Conservation (phyloP, 108 stramenopile genomes). For the Pelagomonas calceolata region DNA sequence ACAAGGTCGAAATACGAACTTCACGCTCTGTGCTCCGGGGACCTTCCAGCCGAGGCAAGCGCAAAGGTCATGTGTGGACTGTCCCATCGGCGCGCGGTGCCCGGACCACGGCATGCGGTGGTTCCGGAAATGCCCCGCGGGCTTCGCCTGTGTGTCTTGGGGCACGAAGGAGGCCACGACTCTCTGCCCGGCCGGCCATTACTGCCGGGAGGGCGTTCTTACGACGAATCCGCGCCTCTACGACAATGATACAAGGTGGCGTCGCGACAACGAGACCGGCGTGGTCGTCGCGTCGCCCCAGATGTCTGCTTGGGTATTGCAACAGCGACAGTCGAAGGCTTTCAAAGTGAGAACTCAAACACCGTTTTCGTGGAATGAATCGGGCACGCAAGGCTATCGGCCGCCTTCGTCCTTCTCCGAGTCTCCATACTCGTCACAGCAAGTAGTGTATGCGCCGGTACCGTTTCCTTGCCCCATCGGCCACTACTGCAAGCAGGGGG, state of each 20-base stretch:
- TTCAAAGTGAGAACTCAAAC: too few species aligned
- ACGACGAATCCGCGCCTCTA: constrained; percentile 4
- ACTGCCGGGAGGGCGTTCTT: constrained; percentile 50
- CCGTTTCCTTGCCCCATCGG: constrained; percentile 65
- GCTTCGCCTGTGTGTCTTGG: constrained; percentile 49
- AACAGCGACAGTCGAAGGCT: too few species aligned
- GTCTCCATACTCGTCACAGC: too few species aligned
- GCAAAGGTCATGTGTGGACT: constrained; percentile 36
- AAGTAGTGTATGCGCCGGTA: constrained; percentile 29
- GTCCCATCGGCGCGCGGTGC: constrained; percentile 63
- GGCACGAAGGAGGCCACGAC: constrained; percentile 36
- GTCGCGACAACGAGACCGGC: constrained; percentile 5
- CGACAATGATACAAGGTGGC: neutral
- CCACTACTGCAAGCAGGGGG: constrained; percentile 53
- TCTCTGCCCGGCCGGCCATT: constrained; percentile 55
- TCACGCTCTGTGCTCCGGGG: constrained; percentile 62
- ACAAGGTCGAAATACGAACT: constrained; percentile 36
- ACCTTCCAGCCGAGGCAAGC: constrained; percentile 56
- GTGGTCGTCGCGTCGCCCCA: constrained; percentile 7
- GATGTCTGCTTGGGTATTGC: neutral
- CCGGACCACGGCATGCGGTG: constrained; percentile 45
- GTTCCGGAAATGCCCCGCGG: constrained; percentile 53
- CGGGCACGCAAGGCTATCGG: too few species aligned
- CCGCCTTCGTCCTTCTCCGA: too few species aligned
- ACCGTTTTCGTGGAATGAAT: too few species aligned